phyloP scores from a whole-genome alignment of 768 basidiomycete genomes.

The Imleria badia region DNA sequence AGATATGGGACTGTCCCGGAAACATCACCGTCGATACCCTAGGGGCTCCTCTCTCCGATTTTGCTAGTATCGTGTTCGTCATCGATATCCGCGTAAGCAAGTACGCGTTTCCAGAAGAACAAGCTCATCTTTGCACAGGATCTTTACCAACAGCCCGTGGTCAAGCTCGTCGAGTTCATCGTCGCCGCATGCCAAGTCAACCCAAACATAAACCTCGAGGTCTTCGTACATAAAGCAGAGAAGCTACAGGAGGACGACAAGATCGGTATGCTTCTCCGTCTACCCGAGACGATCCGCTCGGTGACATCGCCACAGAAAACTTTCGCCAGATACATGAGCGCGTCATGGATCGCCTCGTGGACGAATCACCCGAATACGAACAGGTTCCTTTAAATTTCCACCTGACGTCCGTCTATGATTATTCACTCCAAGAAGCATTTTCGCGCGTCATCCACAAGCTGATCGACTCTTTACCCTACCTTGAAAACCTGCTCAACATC shows the following conservation, averaged over 20 bases:
- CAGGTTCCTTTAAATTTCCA: slow-evolving; percentile 82
- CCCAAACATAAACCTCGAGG: slow-evolving; percentile 76
- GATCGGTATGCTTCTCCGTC: slow-evolving; percentile 53
- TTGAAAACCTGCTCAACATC: slow-evolving; percentile 85
- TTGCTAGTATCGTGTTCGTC: slow-evolving; percentile 87
- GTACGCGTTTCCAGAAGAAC: not conserved
- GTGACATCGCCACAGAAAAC: slow-evolving; percentile 58
- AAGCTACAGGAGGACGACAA: slow-evolving; percentile 89
- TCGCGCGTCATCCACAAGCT: slow-evolving; percentile 87
- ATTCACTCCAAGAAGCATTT: slow-evolving; percentile 89
- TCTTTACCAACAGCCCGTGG: slow-evolving; percentile 80
- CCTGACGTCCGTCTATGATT: slow-evolving; percentile 92
- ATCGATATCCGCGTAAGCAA: slow-evolving; percentile 85
- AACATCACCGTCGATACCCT: slow-evolving; percentile 80
- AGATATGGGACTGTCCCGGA: slow-evolving; percentile 95
- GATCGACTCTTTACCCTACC: slow-evolving; percentile 77
- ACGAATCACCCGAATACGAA: slow-evolving; percentile 73
- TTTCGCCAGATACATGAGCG: slow-evolving; percentile 89
- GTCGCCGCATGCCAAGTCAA: slow-evolving; percentile 73
- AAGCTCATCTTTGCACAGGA: slow-evolving; percentile 47
- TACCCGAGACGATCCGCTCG: not conserved
- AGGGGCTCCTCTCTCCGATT: slow-evolving; percentile 70
- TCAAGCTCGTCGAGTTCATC: slow-evolving; percentile 79
- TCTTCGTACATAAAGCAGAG: slow-evolving; percentile 96
- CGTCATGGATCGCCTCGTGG: slow-evolving; percentile 77